Conservation (phyloP, 176 grass and related monocot species). For the Oryza meyeriana region DNA sequence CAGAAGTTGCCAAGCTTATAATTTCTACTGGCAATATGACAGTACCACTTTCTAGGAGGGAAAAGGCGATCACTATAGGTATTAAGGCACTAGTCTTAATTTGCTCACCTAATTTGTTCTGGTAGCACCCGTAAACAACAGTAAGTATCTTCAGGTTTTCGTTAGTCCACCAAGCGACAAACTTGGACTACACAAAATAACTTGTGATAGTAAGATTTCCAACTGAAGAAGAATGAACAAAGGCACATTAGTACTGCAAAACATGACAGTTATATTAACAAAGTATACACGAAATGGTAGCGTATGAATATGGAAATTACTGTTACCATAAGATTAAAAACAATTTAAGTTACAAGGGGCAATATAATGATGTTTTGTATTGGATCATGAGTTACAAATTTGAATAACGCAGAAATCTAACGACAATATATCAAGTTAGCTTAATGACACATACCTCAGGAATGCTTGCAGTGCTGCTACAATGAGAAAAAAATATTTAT, state of each 20-base stretch:
- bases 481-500: not conserved
- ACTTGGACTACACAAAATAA: slow-evolving; percentile 1
- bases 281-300: not conserved
- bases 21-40: not conserved
- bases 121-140: not conserved
- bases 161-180: not conserved
- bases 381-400: not conserved
- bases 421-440: not conserved
- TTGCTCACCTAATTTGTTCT: slow-evolving; percentile 7
- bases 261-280: not conserved
- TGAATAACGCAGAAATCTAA: slow-evolving; percentile 22
- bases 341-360: not conserved
- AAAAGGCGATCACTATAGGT: not conserved
- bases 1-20: not conserved
- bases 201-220: slow-evolving; percentile 6
- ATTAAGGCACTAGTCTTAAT: slow-evolving; percentile 6
- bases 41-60: slow-evolving; percentile 17
- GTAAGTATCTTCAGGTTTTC: not conserved
- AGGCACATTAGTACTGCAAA: slow-evolving; percentile 6
- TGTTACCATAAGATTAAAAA: not conserved
- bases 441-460: not conserved
- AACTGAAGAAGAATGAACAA: not conserved
- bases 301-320: not conserved
- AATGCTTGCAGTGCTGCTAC: not conserved
- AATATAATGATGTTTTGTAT: not conserved